Evolutionary conservation across 2,329 filamentous ascomycete genomes (phyloP).

Genomic region (Fusarium sp.): DNA sequence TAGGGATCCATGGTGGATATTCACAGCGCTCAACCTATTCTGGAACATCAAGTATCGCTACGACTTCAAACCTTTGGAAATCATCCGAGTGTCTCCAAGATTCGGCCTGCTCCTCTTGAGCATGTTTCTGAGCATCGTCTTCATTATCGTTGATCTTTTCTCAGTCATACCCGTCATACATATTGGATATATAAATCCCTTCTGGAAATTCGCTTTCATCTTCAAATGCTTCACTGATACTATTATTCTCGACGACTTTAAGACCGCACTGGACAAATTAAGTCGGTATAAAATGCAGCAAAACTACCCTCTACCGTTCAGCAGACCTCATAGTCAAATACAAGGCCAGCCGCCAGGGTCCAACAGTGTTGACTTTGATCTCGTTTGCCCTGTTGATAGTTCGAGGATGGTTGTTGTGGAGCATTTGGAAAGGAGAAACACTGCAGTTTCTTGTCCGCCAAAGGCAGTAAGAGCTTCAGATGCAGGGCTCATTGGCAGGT

Average conservation of each 20-base stretch:
- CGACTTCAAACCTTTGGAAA: constrained; percentile 68
- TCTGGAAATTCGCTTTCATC: constrained; percentile 41
- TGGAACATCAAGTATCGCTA: constrained; percentile 74
- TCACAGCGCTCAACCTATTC: constrained; percentile 70
- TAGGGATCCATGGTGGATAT: constrained; percentile 77
- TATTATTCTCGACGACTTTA: constrained; percentile 77
- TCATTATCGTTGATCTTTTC: constrained; percentile 72
- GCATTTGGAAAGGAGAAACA: constrained; percentile 1
- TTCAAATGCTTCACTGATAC: constrained; percentile 75
- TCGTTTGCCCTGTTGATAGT: not conserved
- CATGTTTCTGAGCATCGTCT: constrained; percentile 72
- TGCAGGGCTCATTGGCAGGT: no score
- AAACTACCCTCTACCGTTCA: constrained; percentile 30
- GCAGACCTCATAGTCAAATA: constrained; percentile 10
- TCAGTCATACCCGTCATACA: constrained; percentile 67
- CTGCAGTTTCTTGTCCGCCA: no score
- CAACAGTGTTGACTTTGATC: fast-evolving
- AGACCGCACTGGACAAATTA: constrained; percentile 63
- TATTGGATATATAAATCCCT: constrained; percentile 46
- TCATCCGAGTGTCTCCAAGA: constrained; percentile 72
- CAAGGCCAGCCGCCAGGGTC: not conserved
- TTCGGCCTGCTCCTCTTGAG: constrained; percentile 72
- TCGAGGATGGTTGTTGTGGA: not conserved
- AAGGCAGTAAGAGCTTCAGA: no score
- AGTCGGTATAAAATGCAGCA: constrained; percentile 34